phyloP scores from a whole-genome alignment of 2,329 filamentous ascomycete species.

The Neobulgaria alba region DNA sequence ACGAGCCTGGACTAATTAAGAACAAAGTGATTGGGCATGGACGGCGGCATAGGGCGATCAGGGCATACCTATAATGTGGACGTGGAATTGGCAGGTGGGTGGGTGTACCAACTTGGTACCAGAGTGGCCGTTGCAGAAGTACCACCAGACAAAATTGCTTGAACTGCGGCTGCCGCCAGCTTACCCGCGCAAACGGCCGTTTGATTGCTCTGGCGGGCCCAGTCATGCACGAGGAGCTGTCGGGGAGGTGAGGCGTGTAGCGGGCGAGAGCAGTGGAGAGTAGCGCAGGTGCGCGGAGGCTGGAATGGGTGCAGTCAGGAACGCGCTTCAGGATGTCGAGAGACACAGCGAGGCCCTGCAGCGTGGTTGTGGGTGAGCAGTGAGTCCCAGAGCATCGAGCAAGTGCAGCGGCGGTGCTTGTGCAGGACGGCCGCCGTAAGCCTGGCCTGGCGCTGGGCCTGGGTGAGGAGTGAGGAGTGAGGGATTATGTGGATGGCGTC shows the following conservation, averaged over 20 bases:
- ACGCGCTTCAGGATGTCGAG: too few species aligned
- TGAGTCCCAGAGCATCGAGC: too few species aligned
- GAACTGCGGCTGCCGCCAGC: slow-evolving; percentile 9
- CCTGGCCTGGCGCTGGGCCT: too few species aligned
- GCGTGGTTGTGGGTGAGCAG: too few species aligned
- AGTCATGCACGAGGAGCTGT: slow-evolving; percentile 11
- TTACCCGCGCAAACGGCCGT: slow-evolving; percentile 18
- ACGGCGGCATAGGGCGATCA: slow-evolving; percentile 21
- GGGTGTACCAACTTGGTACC: slow-evolving; percentile 10
- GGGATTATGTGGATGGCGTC: slow-evolving; percentile 5
- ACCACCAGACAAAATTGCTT: slow-evolving; percentile 4
- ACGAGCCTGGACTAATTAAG: slow-evolving; percentile 19
- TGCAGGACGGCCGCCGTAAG: too few species aligned
- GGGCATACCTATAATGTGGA: slow-evolving; percentile 20
- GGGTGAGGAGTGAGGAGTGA: too few species aligned
- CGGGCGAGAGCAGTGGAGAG: too few species aligned
- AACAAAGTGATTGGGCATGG: slow-evolving; percentile 12
- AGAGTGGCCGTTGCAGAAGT: slow-evolving; percentile 1
- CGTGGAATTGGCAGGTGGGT: slow-evolving; percentile 1
- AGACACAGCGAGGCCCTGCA: too few species aligned
- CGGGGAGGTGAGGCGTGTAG: too few species aligned
- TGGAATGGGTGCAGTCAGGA: too few species aligned
- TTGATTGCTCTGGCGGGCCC: slow-evolving; percentile 14
- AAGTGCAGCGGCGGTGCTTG: too few species aligned
- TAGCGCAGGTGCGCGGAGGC: too few species aligned